Evolutionary conservation across 192 early-diverging fungal species (phyloP).

Genomic region (Geosiphon pyriformis): DNA sequence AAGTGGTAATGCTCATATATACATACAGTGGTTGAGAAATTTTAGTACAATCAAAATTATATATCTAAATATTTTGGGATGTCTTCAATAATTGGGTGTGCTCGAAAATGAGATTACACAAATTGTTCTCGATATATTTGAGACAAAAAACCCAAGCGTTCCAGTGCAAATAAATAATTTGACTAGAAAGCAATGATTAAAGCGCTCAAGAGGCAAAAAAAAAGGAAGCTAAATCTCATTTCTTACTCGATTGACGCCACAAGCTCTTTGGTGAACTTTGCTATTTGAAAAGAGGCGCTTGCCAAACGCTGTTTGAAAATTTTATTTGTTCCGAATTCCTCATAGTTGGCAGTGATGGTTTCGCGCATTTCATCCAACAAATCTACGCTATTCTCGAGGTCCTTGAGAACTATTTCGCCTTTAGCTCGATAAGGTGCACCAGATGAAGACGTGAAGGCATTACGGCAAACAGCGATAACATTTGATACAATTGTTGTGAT

Average conservation of each 20-base stretch:
- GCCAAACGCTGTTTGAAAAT: conserved; percentile 79
- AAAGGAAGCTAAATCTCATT: too few relatives aligned
- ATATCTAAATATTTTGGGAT: too few relatives aligned
- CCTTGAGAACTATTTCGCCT: conserved; percentile 56
- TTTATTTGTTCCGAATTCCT: conserved; percentile 51
- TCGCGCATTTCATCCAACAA: conserved; percentile 55
- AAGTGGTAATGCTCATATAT: too few relatives aligned
- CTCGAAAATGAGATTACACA: too few relatives aligned
- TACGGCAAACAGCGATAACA: conserved; percentile 46
- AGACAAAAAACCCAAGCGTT: too few relatives aligned
- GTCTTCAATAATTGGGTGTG: too few relatives aligned
- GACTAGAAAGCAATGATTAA: too few relatives aligned
- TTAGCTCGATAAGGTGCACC: conserved; percentile 30
- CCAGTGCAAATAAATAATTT: too few relatives aligned
- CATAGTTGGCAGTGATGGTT: conserved; percentile 39
- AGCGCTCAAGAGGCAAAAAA: too few relatives aligned
- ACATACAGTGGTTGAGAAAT: too few relatives aligned
- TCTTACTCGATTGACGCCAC: conserved; percentile 51
- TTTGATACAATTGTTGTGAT: conserved; percentile 57
- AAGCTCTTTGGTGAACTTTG: conserved; percentile 81
- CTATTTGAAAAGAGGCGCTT: conserved; percentile 82
- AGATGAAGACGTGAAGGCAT: conserved; percentile 39
- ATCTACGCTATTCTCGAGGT: conserved; percentile 46
- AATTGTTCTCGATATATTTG: too few relatives aligned
- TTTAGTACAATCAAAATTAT: too few relatives aligned